These are phyloP conservation scores for Rhododendron vialii DNA, from an alignment of 148 eudicot species.

Conservation along the genomic window DNA sequence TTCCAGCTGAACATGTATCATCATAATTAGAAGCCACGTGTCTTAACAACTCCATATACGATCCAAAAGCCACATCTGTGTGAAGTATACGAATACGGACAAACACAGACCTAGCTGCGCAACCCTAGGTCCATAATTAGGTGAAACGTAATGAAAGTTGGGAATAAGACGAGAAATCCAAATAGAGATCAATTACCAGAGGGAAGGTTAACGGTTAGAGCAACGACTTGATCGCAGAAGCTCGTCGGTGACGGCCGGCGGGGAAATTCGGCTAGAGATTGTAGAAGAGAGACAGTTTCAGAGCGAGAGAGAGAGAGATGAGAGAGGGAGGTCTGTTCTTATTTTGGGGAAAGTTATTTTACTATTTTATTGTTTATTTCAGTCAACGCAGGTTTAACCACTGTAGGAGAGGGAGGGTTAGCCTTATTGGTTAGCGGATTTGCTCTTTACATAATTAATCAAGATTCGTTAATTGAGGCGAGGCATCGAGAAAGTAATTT, in stretches of 20 bases:
- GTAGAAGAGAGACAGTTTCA: neutral
- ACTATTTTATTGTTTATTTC: neutral
- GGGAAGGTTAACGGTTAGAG: neutral
- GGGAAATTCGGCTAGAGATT: neutral
- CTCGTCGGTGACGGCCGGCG: neutral
- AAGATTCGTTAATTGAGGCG: too few relatives aligned
- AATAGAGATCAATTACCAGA: conserved; percentile 10
- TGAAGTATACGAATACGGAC: neutral
- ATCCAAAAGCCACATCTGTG: neutral
- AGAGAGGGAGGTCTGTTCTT: neutral
- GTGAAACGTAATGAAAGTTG: neutral
- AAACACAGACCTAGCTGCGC: neutral
- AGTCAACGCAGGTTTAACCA: conserved; percentile 34
- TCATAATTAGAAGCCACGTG: conserved; percentile 4
- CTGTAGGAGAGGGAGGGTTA: neutral
- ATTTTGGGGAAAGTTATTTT: neutral
- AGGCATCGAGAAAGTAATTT: too few relatives aligned
- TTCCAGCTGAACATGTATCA: conserved; percentile 8
- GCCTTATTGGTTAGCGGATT: rapidly evolving
- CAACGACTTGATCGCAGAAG: neutral
- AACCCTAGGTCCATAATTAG: conserved; percentile 1
- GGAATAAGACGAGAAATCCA: neutral
- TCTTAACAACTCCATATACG: conserved; percentile 2
- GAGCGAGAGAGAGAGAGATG: conserved; percentile 11
- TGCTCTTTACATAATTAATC: too few relatives aligned